phyloP scores from a whole-genome alignment of 257 asterid species.

The Henckelia pumila region DNA sequence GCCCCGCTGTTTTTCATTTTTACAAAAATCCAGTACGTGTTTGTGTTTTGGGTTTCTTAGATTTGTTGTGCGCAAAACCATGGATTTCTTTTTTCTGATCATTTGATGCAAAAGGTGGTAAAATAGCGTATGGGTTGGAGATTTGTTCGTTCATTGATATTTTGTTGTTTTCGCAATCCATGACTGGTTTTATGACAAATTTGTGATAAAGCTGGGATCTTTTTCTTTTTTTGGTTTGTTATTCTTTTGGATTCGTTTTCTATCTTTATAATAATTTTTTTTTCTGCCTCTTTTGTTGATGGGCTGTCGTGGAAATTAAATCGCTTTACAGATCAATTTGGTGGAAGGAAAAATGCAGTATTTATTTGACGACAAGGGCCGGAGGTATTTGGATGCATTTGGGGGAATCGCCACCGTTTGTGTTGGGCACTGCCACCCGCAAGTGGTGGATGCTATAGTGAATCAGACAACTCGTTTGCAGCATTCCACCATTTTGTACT shows the following conservation, averaged over 20 bases:
- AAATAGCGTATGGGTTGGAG: neutral
- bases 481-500: conserved; percentile 76
- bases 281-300: neutral
- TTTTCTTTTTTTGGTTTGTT: neutral
- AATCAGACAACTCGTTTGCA: conserved; percentile 74
- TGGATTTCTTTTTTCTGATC: neutral
- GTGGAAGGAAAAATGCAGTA: conserved; percentile 97
- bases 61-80: neutral
- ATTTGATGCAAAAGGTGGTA: neutral
- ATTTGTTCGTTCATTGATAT: neutral
- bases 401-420: conserved; percentile 93
- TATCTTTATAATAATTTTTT: neutral
- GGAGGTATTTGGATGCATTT: conserved; percentile 81
- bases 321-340: conserved; percentile 54
- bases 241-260: no score
- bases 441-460: conserved; percentile 77
- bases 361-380: conserved; percentile 71
- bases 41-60: neutral
- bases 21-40: conserved; percentile 61
- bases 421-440: conserved; percentile 93
- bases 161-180: neutral
- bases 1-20: conserved; percentile 84
- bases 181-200: no score
- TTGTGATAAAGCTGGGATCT: neutral
- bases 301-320: neutral